A percentile compares a stretch with the other conserved stretches of the same genome.
Conservation (phyloP, 805 yeast genomes). For the Teunomyces cretensis region DNA sequence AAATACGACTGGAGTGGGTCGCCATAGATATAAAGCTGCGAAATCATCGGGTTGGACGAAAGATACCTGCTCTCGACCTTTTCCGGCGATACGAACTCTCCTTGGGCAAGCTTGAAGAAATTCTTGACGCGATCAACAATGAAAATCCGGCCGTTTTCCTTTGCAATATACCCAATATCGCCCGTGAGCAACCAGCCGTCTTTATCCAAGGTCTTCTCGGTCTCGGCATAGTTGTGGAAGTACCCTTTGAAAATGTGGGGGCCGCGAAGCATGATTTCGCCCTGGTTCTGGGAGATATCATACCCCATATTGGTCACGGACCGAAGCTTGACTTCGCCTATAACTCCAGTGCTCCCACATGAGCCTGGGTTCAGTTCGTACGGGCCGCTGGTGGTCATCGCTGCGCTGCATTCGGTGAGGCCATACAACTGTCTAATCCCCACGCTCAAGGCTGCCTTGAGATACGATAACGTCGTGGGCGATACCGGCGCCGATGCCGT, state of each 20-base stretch:
- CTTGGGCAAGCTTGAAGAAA: slow-evolving; percentile 45
- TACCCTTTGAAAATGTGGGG: slow-evolving; percentile 55
- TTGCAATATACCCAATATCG: slow-evolving; percentile 38
- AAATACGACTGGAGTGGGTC: slow-evolving; percentile 27
- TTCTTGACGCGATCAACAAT: slow-evolving; percentile 53
- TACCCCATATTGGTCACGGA: slow-evolving; percentile 19
- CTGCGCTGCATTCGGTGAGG: slow-evolving; percentile 26
- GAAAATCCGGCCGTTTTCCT: slow-evolving; percentile 30
- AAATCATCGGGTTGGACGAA: slow-evolving; percentile 26
- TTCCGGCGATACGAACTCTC: slow-evolving; percentile 46
- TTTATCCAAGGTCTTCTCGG: slow-evolving; percentile 40
- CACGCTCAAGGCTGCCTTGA: slow-evolving; percentile 25
- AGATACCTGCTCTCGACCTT: slow-evolving; percentile 34
- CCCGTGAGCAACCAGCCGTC: slow-evolving; percentile 64
- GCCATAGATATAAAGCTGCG: slow-evolving; percentile 35
- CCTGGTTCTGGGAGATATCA: slow-evolving; percentile 24
- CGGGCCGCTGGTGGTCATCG: slow-evolving; percentile 14
- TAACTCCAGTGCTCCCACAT: slow-evolving; percentile 21
- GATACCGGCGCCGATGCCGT: slow-evolving; percentile 35
- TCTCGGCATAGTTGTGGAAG: slow-evolving; percentile 49
- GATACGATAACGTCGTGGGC: slow-evolving; percentile 20
- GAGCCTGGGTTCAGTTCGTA: slow-evolving; percentile 25
- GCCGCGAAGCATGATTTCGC: slow-evolving; percentile 59
- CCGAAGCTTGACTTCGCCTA: slow-evolving; percentile 20
- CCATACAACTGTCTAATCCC: slow-evolving; percentile 64